Percentiles rank a stretch among this genome's conserved stretches.
Evolutionary conservation across 176 grass and related monocot genomes (phyloP).

Genomic region (Triticum urartu): DNA sequence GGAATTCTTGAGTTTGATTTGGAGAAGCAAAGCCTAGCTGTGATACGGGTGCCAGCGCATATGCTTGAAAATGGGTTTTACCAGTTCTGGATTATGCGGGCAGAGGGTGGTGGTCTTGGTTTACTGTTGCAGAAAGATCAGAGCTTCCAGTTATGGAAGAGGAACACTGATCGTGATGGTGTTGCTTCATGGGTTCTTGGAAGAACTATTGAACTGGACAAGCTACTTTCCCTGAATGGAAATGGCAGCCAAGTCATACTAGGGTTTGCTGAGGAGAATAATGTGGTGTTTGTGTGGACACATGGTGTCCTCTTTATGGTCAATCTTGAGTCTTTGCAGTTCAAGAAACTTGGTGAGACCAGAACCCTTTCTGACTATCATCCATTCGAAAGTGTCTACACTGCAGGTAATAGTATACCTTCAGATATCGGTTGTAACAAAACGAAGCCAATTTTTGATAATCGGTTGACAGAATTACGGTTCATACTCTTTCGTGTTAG

Average conservation of each 20-base stretch:
- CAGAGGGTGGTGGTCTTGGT: neutral
- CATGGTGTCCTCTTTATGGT: neutral
- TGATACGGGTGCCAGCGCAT: neutral
- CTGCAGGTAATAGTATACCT: neutral
- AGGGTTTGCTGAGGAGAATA: neutral
- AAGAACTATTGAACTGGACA: neutral
- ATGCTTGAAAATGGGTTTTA: neutral
- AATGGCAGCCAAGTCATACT: neutral
- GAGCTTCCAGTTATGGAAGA: neutral
- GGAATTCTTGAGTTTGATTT: neutral
- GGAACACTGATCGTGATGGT: neutral
- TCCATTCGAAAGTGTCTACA: neutral
- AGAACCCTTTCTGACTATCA: neutral
- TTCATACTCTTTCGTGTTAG: neutral
- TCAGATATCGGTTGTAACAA: neutral
- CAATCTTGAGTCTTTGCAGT: neutral
- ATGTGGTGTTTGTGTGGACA: neutral
- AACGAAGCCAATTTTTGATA: neutral
- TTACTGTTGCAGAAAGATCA: neutral
- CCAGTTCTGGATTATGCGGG: neutral
- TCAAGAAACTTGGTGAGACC: neutral
- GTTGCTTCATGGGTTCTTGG: neutral
- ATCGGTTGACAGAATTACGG: neutral
- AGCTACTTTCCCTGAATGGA: neutral
- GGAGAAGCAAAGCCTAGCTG: neutral